phyloP scores from a whole-genome alignment of 2,329 filamentous ascomycete species.

The Cryphonectria radicalis region DNA sequence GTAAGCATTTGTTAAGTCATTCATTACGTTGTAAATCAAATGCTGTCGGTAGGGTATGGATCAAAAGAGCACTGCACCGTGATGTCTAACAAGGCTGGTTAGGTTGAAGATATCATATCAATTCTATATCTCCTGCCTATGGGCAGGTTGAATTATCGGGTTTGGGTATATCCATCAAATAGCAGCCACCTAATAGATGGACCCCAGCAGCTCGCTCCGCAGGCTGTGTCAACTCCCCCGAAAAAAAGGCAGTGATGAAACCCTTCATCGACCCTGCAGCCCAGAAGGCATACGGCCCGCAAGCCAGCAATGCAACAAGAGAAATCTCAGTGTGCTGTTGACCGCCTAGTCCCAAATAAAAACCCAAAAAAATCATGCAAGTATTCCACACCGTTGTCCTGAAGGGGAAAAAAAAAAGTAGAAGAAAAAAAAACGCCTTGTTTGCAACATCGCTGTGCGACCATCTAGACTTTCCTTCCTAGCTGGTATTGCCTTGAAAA shows the following conservation, averaged over 20 bases:
- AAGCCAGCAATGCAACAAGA: slow-evolving; percentile 4
- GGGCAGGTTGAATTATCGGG: slow-evolving; percentile 10
- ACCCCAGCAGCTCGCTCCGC: not conserved
- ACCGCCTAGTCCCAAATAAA: not conserved
- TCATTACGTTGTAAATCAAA: not conserved
- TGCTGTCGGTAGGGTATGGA: not conserved
- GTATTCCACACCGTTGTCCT: slow-evolving; percentile 5
- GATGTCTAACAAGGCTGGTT: not conserved
- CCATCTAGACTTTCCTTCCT: slow-evolving; percentile 17
- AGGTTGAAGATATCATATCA: not conserved
- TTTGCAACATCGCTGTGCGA: slow-evolving; percentile 27
- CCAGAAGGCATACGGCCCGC: not conserved
- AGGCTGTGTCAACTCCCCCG: slow-evolving; percentile 12
- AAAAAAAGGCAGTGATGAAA: slow-evolving; percentile 2
- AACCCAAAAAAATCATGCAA: slow-evolving; percentile 4
- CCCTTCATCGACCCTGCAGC: slow-evolving; percentile 1
- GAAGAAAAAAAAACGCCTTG: slow-evolving; percentile 19
- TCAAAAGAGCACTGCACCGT: not conserved
- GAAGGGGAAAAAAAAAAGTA: slow-evolving; percentile 6
- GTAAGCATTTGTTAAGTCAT: not conserved
- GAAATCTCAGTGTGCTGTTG: slow-evolving; percentile 10
- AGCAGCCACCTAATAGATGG: slow-evolving; percentile 10
- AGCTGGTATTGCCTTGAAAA: slow-evolving; percentile 18
- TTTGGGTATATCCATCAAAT: slow-evolving; percentile 22
- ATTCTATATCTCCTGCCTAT: slow-evolving; percentile 14